Evolutionary conservation across 805 yeast genomes (phyloP).

Genomic region (Teunomyces cretensis): DNA sequence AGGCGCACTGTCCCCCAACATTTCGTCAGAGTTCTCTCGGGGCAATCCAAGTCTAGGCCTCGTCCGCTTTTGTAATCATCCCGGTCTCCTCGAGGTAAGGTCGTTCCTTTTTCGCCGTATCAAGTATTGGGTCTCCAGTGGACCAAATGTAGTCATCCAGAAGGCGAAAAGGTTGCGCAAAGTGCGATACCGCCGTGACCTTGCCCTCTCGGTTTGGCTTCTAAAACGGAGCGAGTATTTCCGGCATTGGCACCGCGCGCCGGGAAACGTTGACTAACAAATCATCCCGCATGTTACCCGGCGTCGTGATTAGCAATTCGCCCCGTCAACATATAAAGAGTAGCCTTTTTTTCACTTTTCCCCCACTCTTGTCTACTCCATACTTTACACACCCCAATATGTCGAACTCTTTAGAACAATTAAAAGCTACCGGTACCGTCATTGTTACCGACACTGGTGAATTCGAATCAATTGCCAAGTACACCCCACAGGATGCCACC

Average conservation of each 20-base stretch:
- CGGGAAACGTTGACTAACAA: not conserved
- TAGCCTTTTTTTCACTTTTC: not conserved
- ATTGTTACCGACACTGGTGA: slow-evolving; percentile 99
- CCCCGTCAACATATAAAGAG: not conserved
- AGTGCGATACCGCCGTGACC: too few relatives aligned
- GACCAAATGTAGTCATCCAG: too few relatives aligned
- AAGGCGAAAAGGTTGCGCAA: too few relatives aligned
- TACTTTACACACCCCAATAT: slow-evolving; percentile 2
- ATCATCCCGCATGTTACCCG: slow-evolving; percentile 3
- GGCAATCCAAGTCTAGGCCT: too few relatives aligned
- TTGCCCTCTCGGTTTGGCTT: too few relatives aligned
- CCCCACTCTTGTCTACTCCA: not conserved
- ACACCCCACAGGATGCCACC: slow-evolving; percentile 98
- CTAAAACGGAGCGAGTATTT: not conserved
- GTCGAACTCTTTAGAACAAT: slow-evolving; percentile 77
- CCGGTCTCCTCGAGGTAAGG: too few relatives aligned
- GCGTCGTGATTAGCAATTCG: not conserved
- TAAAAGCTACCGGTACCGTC: slow-evolving; percentile 92
- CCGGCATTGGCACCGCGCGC: not conserved
- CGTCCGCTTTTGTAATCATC: too few relatives aligned
- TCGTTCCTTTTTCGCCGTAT: too few relatives aligned
- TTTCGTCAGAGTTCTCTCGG: too few relatives aligned
- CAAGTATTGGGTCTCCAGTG: too few relatives aligned
- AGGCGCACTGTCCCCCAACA: too few relatives aligned
- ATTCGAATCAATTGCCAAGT: slow-evolving; percentile 95